Evolutionary conservation across 495 filamentous ascomycete species (phyloP), one percentile per base, ranked within the genome.

Genomic region (Extremus antarcticus): DNA sequence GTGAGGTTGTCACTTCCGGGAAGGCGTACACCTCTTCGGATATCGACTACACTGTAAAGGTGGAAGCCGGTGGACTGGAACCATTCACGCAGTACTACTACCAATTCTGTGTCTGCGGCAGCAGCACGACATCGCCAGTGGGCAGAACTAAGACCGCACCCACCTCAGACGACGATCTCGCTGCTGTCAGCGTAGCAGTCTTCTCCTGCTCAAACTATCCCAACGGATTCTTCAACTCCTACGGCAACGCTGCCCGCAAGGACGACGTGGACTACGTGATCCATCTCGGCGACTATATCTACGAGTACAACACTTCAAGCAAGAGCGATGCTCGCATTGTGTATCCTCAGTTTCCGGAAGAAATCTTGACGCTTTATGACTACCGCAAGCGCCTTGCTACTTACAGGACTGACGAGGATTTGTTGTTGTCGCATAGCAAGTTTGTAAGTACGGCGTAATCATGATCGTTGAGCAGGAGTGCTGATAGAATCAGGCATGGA

Each of bases 31-130:
- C 82, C 0, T 79, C 70, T 32, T 80, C 76, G 0, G 82, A 86
- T 65, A 76, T 86, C 25, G 82, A 86, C 59, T 86, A 78, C 59
- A 86, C 82, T 15, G 70, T 84, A 24, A 86, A 86, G 72, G 75
- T 85, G 25, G 83, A 85, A 66, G 82, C 82, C 1, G 67, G 65
- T 53, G 73, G 72, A 2, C 62, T 86, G 16, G 58, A 76, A 60
- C 75, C 82, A 0, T 85, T 72, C 54, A 79, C 78, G 1, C 72
- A 63, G 0, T 85, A 85, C 58, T 80, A 76, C 55, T 71, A 70
- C 51, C 68, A 66, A 45, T 71, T 71, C 61, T 66, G 52, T 47
- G 63, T 68, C n/a, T 71, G 68, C 57, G 61, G 59, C 29, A 66
- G 63, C 17, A 53, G 65, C 57, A 70, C 65, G 29, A 58, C 49